These are phyloP conservation scores for Aspergillus sp. DNA, from an alignment of 2,329 filamentous ascomycete species.

Conservation along the genomic window DNA sequence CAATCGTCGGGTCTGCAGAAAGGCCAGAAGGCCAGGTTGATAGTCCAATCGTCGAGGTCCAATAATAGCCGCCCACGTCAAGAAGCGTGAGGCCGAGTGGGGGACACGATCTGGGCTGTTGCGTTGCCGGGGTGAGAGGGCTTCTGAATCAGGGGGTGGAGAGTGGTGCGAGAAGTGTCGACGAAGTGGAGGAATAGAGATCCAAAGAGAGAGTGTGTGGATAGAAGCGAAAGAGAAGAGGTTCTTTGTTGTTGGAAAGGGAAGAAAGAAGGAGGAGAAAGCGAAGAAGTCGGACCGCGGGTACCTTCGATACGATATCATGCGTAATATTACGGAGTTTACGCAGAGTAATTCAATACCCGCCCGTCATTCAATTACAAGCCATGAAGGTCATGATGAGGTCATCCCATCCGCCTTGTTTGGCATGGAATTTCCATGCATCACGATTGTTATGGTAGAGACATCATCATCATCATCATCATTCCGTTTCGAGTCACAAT, in stretches of 20 bases:
- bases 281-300: constrained; percentile 1
- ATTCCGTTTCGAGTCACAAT: too few relatives aligned
- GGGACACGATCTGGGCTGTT: constrained; percentile 10
- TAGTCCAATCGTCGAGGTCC: constrained; percentile 11
- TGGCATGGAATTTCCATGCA: not conserved
- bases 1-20: not conserved
- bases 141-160: not conserved
- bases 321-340: constrained; percentile 2
- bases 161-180: constrained; percentile 2
- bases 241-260: not conserved
- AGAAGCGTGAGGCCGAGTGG: constrained; percentile 13
- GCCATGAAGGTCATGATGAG: constrained; percentile 16
- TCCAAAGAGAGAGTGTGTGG: constrained; percentile 4
- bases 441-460: too few relatives aligned
- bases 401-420: constrained; percentile 11
- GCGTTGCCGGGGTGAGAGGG: constrained; percentile 6
- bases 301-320: not conserved
- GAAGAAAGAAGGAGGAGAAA: constrained; percentile 6
- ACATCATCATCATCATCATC: too few relatives aligned
- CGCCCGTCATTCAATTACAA: constrained; percentile 3
- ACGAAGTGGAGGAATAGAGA: constrained; percentile 12
- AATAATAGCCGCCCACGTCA: constrained; percentile 26
- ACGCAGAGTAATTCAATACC: not conserved
- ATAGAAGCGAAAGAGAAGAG: not conserved
- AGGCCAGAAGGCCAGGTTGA: constrained; percentile 1